Evolutionary conservation across 805 yeast species (phyloP), one percentile per base, ranked within the genome.

Genomic region (Saccharomycopsis oosterbeekiorum): DNA sequence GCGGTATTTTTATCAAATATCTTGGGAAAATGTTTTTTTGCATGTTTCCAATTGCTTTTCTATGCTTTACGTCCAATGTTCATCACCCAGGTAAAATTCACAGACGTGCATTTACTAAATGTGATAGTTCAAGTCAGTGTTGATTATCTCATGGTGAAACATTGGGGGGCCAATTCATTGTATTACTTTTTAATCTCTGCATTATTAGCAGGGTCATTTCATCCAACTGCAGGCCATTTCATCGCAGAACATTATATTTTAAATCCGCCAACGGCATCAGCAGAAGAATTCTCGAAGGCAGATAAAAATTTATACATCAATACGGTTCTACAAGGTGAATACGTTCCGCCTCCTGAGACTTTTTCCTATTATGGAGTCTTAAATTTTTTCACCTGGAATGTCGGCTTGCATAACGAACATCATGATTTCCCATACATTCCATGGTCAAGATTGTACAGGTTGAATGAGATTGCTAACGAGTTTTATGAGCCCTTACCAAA

Each of bases 351-450:
- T 0, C 75, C 82, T 9, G 97, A 91, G 70, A 91, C 97, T 0
- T 91, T 85, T 70, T 87, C 96, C 8, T 91, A 91, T 74, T 91
- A 91, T 68, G 97, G 97, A 0, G 74, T 82, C 29, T 77, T 91
- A 66, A 91, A 91, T 69, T 62, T 78, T 47, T 74, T 92, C 65
- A 89, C 94, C 1, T 91, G 96, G 93, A 91, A 91, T 68, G 97
- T 90, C 9, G 97, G 97, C 1, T 84, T 89, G 70, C 97, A 91
- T 73, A 90, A 88, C 68, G 97, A 91, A 73, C 97, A 91, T 72
- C 97, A 91, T 70, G 97, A 91, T 74, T 91, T 91, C 78, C 97
- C 97, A 1, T 91, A 85, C 70, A 80, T 91, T 67, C 93, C 97
- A 0, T 91, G 97, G 97, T 81, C 94, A 0, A 82, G 84, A 64